Percentiles rank a stretch among this genome's conserved stretches.
Evolutionary conservation across 2,329 filamentous ascomycete species (phyloP).

Genomic region (Neodidymelliopsis sp.): DNA sequence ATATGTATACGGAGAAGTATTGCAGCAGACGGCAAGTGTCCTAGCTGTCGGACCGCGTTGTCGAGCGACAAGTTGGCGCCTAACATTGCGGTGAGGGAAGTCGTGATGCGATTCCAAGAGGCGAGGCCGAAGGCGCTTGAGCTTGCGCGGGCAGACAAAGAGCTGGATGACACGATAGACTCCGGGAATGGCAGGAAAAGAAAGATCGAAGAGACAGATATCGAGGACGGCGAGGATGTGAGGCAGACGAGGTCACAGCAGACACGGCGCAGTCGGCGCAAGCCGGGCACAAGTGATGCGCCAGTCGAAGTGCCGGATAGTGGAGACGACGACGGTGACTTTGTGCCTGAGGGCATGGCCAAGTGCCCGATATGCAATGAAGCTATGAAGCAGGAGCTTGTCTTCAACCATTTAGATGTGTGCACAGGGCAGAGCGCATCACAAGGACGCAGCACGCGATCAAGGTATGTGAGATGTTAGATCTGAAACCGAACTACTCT

Average conservation of each 20-base stretch:
- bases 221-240: slow-evolving; percentile 51
- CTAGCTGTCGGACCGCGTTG: slow-evolving; percentile 78
- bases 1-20: slow-evolving; percentile 90
- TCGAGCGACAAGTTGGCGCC: slow-evolving; percentile 85
- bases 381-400: slow-evolving; percentile 79
- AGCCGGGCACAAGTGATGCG: slow-evolving; percentile 36
- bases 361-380: slow-evolving; percentile 82
- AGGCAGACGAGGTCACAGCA: slow-evolving; percentile 44
- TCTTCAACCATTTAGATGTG: slow-evolving; percentile 82
- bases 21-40: slow-evolving; percentile 84
- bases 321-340: slow-evolving; percentile 56
- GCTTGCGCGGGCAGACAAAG: slow-evolving; percentile 64
- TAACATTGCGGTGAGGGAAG: slow-evolving; percentile 85
- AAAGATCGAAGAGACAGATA: slow-evolving; percentile 59
- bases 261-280: slow-evolving; percentile 49
- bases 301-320: slow-evolving; percentile 49
- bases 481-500: background rate
- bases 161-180: slow-evolving; percentile 19
- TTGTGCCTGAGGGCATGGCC: slow-evolving; percentile 71
- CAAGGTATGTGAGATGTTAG: slow-evolving; percentile 33
- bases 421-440: slow-evolving; percentile 56
- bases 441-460: slow-evolving; percentile 39
- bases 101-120: slow-evolving; percentile 78
- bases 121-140: slow-evolving; percentile 69
- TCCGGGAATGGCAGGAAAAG: slow-evolving; percentile 52